phyloP scores from a whole-genome alignment of 306 rosid species.

The Pachyrhizus erosus region DNA sequence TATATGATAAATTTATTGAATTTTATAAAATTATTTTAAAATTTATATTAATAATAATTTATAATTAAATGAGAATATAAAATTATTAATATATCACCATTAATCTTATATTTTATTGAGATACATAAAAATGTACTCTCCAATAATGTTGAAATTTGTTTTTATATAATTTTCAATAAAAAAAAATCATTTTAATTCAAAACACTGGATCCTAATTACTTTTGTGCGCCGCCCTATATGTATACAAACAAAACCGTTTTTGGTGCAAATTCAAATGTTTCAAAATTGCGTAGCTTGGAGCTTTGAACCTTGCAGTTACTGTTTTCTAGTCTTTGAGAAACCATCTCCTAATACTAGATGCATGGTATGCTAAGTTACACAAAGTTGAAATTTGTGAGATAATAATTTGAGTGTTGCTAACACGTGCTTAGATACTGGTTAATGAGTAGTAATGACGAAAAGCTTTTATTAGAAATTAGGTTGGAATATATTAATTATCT shows the following conservation, averaged over 20 bases:
- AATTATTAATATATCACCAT: too few species aligned
- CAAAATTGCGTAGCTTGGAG: constrained; percentile 30
- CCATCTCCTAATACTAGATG: constrained; percentile 11
- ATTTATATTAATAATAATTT: too few species aligned
- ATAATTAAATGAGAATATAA: too few species aligned
- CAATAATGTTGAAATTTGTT: too few species aligned
- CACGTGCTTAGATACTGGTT: neutral
- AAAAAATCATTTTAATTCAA: too few species aligned
- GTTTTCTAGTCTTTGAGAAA: constrained; percentile 5
- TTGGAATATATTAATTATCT: neutral
- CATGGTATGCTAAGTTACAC: constrained; percentile 9
- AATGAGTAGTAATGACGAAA: neutral
- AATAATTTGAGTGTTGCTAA: neutral
- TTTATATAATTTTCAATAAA: too few species aligned
- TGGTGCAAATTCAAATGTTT: neutral
- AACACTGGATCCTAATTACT: too few species aligned
- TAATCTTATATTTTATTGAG: too few species aligned
- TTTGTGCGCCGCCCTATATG: neutral
- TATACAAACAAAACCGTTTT: constrained; percentile 6
- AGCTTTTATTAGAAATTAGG: neutral
- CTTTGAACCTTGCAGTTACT: constrained; percentile 15
- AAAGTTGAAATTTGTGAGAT: constrained; percentile 26
- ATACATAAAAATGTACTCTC: too few species aligned
- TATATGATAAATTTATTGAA: too few species aligned
- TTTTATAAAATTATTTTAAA: too few species aligned